A percentile compares a stretch with the other conserved stretches of the same genome.
Evolutionary conservation across 1,284 basidiomycete genomes (phyloP).

Genomic region (Cronartium quercuum): DNA sequence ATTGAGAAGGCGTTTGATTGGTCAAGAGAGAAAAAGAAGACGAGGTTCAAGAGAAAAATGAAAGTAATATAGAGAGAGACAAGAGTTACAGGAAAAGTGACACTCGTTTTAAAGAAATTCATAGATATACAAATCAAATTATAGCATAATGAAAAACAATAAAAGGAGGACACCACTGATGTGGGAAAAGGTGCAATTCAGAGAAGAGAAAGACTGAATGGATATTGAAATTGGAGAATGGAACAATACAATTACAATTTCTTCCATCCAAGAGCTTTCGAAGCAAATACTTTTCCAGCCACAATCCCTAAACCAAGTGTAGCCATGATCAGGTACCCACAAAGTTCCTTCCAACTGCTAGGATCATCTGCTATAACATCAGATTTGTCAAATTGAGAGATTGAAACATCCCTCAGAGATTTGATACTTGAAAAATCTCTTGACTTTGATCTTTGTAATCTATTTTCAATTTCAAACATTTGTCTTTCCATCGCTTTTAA

Average conservation of each 20-base stretch:
- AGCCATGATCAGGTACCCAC: background rate
- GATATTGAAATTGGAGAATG: too few relatives aligned
- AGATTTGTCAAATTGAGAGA: background rate
- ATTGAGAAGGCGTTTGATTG: too few relatives aligned
- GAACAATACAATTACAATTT: background rate
- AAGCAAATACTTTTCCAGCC: background rate
- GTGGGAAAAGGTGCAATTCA: too few relatives aligned
- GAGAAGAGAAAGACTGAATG: too few relatives aligned
- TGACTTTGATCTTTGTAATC: background rate
- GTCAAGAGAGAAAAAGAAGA: too few relatives aligned
- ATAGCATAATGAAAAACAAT: too few relatives aligned
- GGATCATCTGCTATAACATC: background rate
- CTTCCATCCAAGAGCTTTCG: background rate
- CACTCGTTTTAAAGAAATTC: too few relatives aligned
- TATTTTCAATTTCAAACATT: background rate
- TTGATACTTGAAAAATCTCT: background rate
- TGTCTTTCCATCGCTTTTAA: background rate
- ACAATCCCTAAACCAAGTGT: conserved; percentile 1
- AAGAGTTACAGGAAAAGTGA: too few relatives aligned
- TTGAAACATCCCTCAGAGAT: background rate
- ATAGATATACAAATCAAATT: too few relatives aligned
- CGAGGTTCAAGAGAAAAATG: too few relatives aligned
- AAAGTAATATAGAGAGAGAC: too few relatives aligned
- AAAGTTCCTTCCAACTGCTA: background rate
- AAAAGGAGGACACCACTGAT: too few relatives aligned